Conservation (phyloP, 2,329 filamentous ascomycete species). For the Fusarium coffeatum region DNA sequence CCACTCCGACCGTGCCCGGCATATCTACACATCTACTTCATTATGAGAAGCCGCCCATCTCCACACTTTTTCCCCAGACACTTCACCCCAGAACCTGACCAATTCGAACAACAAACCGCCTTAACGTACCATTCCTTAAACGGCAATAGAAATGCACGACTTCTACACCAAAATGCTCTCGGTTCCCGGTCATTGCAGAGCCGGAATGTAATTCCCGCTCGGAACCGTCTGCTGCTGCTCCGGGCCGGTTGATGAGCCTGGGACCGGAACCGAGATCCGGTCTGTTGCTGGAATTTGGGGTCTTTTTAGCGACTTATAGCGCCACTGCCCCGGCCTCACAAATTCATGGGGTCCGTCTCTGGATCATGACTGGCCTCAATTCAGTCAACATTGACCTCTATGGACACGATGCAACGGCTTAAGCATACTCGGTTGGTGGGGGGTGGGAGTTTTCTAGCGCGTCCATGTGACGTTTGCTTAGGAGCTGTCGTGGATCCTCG, state of each 20-base stretch:
- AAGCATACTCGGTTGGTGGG: constrained; percentile 29
- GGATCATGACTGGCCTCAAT: constrained; percentile 9
- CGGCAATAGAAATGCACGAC: constrained; percentile 15
- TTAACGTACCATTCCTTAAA: constrained; percentile 16
- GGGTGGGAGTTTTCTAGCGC: constrained; percentile 34
- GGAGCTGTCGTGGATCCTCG: constrained; percentile 31
- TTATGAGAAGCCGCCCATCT: constrained; percentile 18
- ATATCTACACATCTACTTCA: background rate
- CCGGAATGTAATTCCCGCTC: constrained; percentile 28
- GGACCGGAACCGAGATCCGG: constrained; percentile 37
- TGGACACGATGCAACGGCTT: constrained; percentile 8
- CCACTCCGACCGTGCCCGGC: background rate
- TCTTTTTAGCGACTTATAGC: constrained; percentile 11
- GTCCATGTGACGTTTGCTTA: constrained; percentile 43
- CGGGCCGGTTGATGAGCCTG: constrained; percentile 1
- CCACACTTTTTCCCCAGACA: constrained; percentile 32
- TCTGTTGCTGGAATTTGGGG: constrained; percentile 24
- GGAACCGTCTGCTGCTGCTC: constrained; percentile 9
- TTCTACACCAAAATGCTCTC: constrained; percentile 10
- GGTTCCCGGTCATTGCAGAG: constrained; percentile 42
- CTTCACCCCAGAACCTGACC: background rate
- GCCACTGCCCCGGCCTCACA: constrained; percentile 1
- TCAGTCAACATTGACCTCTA: constrained; percentile 10
- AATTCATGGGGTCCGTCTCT: constrained; percentile 9
- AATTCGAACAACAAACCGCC: background rate